phyloP scores from a whole-genome alignment of 2,329 filamentous ascomycete genomes.

The Penicillium sp. region DNA sequence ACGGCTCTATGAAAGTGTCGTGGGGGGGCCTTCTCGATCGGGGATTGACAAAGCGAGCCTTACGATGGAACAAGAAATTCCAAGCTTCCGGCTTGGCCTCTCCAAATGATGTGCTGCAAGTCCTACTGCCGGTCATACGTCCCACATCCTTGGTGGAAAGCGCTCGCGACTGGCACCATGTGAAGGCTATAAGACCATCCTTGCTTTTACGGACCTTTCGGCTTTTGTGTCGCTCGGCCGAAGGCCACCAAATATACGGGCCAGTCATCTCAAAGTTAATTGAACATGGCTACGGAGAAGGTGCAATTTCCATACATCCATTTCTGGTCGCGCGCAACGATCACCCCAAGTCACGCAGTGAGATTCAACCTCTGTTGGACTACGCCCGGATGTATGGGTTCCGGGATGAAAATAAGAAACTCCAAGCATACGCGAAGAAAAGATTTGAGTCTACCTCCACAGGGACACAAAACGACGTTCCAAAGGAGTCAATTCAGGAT shows the following conservation, averaged over 20 bases:
- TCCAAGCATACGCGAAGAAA: conserved; percentile 27
- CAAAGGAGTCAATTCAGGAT: conserved; percentile 4
- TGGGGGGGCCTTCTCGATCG: conserved; percentile 41
- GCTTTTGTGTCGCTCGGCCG: conserved; percentile 46
- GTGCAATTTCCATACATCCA: conserved; percentile 53
- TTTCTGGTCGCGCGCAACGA: conserved; percentile 49
- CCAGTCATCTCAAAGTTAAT: conserved; percentile 48
- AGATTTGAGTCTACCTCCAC: conserved; percentile 26
- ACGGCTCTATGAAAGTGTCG: conserved; percentile 43
- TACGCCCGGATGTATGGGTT: conserved; percentile 41
- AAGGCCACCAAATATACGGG: conserved; percentile 49
- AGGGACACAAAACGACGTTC: background rate
- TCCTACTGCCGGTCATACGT: conserved; percentile 35
- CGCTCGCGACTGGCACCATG: conserved; percentile 14
- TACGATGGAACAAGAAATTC: conserved; percentile 45
- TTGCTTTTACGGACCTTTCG: conserved; percentile 43
- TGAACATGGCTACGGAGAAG: conserved; percentile 39
- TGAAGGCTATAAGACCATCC: conserved; percentile 18
- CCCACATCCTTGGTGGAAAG: conserved; percentile 24
- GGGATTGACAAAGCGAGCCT: conserved; percentile 36
- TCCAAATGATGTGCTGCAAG: conserved; percentile 35
- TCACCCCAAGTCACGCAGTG: conserved; percentile 43
- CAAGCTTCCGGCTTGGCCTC: conserved; percentile 37
- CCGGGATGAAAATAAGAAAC: conserved; percentile 28
- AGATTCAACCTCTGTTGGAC: conserved; percentile 47